These are phyloP conservation scores for Penicillium steckii DNA, from an alignment of 495 filamentous ascomycete species.

Conservation along the genomic window DNA sequence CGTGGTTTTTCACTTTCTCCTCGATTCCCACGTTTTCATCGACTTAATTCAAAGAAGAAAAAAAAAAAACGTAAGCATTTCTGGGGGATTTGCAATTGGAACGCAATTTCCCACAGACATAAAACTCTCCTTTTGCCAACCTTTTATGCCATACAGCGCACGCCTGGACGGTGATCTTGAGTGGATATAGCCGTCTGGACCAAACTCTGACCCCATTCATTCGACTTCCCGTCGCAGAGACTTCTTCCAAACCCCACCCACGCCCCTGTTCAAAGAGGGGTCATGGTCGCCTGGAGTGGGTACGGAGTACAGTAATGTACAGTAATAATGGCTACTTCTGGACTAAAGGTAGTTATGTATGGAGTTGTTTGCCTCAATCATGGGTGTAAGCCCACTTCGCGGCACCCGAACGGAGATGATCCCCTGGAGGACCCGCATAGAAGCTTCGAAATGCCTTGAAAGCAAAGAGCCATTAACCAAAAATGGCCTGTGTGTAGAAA, in stretches of 20 bases:
- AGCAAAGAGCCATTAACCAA: not conserved
- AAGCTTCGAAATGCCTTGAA: not conserved
- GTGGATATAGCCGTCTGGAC: constrained; percentile 16
- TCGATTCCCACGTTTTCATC: too few relatives aligned
- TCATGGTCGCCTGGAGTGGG: constrained; percentile 6
- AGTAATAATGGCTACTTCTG: not conserved
- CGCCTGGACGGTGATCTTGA: constrained; percentile 4
- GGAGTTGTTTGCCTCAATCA: constrained; percentile 8
- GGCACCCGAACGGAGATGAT: constrained; percentile 16
- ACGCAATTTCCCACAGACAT: not conserved
- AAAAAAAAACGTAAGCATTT: too few relatives aligned
- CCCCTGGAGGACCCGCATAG: not conserved
- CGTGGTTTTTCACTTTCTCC: constrained; percentile 7
- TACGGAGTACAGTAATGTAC: too few relatives aligned
- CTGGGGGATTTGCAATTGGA: not conserved
- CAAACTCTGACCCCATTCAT: constrained; percentile 7
- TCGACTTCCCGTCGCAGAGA: constrained; percentile 11
- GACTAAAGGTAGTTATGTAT: not conserved
- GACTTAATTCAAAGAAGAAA: too few relatives aligned
- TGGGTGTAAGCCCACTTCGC: constrained; percentile 1
- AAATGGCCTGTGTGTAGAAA: not conserved
- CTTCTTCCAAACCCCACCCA: constrained; percentile 13
- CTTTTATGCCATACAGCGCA: not conserved
- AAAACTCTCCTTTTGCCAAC: not conserved
- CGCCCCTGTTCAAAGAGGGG: constrained; percentile 14